Percentiles rank a stretch among this genome's conserved stretches.
Conservation (phyloP, 177 flowering plant genomes). For the Vitis hybrid region DNA sequence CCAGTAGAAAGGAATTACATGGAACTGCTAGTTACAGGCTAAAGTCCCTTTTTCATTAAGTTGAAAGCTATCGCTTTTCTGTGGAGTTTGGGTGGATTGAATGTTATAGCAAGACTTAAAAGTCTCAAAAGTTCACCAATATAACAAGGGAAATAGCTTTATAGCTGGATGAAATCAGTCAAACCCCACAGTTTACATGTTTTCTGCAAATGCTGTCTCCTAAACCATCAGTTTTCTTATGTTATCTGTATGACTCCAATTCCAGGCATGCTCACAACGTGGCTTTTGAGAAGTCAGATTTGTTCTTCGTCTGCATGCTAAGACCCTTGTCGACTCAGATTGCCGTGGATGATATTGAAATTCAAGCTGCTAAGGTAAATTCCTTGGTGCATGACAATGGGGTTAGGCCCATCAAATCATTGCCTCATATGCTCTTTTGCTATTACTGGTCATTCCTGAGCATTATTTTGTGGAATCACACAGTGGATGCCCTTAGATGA, state of each 20-base stretch:
- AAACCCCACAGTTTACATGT: too few relatives aligned
- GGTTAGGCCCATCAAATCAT: neutral
- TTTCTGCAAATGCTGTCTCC: too few relatives aligned
- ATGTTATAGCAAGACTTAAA: too few relatives aligned
- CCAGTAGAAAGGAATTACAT: too few relatives aligned
- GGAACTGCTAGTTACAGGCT: too few relatives aligned
- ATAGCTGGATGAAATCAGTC: too few relatives aligned
- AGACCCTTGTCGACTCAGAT: slow-evolving; percentile 55
- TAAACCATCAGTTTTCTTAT: neutral
- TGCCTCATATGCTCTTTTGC: neutral
- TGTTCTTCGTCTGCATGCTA: slow-evolving; percentile 73
- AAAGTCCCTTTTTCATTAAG: too few relatives aligned
- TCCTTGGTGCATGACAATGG: neutral
- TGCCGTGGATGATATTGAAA: slow-evolving; percentile 50
- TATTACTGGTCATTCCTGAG: too few relatives aligned
- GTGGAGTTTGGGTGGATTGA: too few relatives aligned
- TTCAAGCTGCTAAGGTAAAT: slow-evolving; percentile 69
- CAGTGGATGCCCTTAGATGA: slow-evolving; percentile 80
- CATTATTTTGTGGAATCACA: neutral
- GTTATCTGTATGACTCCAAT: slow-evolving; percentile 3
- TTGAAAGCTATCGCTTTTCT: too few relatives aligned
- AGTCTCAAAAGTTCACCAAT: too few relatives aligned
- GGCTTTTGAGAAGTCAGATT: slow-evolving; percentile 72
- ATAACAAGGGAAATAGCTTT: too few relatives aligned
- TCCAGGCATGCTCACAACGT: slow-evolving; percentile 64